These are phyloP conservation scores for Huntiella savannae DNA, from an alignment of 2,329 filamentous ascomycete species.

Conservation along the genomic window DNA sequence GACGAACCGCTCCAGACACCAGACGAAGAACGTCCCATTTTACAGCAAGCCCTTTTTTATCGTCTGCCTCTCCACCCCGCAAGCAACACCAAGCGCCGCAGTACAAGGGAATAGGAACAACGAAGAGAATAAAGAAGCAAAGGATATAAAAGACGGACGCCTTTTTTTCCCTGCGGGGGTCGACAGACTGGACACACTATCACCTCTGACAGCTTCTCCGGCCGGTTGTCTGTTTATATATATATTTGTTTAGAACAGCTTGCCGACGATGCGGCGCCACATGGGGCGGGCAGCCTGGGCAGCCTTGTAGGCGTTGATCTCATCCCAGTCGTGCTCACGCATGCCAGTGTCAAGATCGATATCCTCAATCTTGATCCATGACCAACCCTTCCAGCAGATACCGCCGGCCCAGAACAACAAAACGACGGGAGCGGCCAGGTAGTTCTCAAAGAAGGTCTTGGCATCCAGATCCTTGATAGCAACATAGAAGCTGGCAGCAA, in stretches of 20 bases:
- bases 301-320: constrained; percentile 35
- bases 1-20: no score
- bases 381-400: constrained; percentile 44
- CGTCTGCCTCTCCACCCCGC: no score
- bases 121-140: no score
- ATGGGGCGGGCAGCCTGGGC: constrained; percentile 30
- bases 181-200: no score
- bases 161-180: no score
- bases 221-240: no score
- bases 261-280: constrained; percentile 26
- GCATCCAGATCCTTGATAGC: constrained; percentile 26
- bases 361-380: constrained; percentile 36
- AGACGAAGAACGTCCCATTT: no score
- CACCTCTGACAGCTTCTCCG: no score
- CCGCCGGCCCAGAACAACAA: constrained; percentile 34
- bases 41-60: no score
- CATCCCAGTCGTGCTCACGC: constrained; percentile 45
- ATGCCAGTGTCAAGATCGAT: constrained; percentile 51
- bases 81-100: no score
- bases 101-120: no score
- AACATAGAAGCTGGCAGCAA: constrained; percentile 33
- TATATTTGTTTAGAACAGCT: constrained; percentile 18
- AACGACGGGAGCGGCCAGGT: constrained; percentile 34
- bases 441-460: constrained; percentile 34
- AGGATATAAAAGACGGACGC: no score